Evolutionary conservation across 345 rosid genomes (phyloP).

Genomic region (Crucihimalaya himalaica): DNA sequence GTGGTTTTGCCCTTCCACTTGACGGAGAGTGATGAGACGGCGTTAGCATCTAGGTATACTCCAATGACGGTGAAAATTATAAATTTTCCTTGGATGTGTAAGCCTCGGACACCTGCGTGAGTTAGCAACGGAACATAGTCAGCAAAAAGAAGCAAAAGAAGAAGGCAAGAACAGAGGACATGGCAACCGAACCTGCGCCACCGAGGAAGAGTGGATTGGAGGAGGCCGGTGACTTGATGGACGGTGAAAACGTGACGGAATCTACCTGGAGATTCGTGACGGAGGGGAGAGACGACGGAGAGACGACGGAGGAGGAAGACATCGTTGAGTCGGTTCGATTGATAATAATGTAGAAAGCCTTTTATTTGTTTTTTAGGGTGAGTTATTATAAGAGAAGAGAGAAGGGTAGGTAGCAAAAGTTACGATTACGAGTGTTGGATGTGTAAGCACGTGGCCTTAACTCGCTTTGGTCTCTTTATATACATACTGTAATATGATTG

Average conservation of each 20-base stretch:
- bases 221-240: constrained; percentile 71
- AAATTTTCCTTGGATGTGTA: constrained; percentile 75
- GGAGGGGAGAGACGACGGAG: constrained; percentile 27
- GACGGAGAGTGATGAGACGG: constrained; percentile 54
- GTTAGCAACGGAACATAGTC: background rate
- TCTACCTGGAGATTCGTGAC: constrained; percentile 56
- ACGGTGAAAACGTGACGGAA: constrained; percentile 51
- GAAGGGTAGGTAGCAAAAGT: constrained; percentile 35
- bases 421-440: constrained; percentile 35
- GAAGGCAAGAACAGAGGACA: background rate
- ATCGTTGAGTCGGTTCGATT: constrained; percentile 23
- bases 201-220: constrained; percentile 64
- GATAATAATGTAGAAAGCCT: background rate
- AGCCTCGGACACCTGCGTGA: constrained; percentile 70
- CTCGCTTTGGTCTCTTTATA: background rate
- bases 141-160: background rate
- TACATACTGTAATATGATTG: too few relatives aligned
- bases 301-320: constrained; percentile 11
- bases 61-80: constrained; percentile 79
- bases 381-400: constrained; percentile 16
- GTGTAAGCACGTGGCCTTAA: constrained; percentile 23
- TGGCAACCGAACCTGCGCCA: constrained; percentile 61
- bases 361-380: background rate
- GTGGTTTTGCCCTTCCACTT: constrained; percentile 73
- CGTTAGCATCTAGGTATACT: constrained; percentile 63